Base-by-base conservation (phyloP, 352 stramenopile genomes). In the Globisporangium solare region DNA sequence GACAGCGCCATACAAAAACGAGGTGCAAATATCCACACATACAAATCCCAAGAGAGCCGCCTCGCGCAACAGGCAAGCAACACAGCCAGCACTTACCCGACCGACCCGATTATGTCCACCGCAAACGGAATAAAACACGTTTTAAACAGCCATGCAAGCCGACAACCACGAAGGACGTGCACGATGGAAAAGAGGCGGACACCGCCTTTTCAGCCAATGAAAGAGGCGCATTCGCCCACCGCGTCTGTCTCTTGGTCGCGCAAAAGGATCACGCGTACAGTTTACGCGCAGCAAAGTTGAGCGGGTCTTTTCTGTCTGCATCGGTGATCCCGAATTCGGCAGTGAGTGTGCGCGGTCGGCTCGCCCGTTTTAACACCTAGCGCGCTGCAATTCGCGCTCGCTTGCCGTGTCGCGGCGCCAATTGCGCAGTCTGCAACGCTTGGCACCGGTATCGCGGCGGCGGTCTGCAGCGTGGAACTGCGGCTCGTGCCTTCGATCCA, bases 281-380 rank as follows among this genome's bases (percentile, higher is more conserved):
- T 43, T 43, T 43, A 43, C 39, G 39, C 39, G 39, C 39, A 43
- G 10, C 39, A 43, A 43, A 43, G 39, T 43, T 43, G 39, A 43
- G 39, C 39, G 17, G 14, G 39, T 15, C 17, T 43, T 43, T 43
- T n/a, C 39, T n/a, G 5, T 35, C 0, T n/a, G 12, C 13, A 43
- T 43, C 7, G 39, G 12, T 3, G 13, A 10, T n/a, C 1, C 2
- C 10, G 37, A 42, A 7, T 17, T 18, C 4, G 17, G 39, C 7
- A 43, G 39, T 1, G 12, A 43, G 39, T 13, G 39, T 13, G 39
- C 13, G 10, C 13, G 10, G 27, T 35, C 27, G 27, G 27, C 27
- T 35, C 27, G 27, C 27, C 10, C 27, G 27, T 35, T 35, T 35
- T 35, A 35, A 35, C 27, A 35, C 27, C 27, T 6, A 35, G 27